These are phyloP conservation scores for Lachancea nothofagi DNA, from an alignment of 805 yeast species.

Conservation along the genomic window DNA sequence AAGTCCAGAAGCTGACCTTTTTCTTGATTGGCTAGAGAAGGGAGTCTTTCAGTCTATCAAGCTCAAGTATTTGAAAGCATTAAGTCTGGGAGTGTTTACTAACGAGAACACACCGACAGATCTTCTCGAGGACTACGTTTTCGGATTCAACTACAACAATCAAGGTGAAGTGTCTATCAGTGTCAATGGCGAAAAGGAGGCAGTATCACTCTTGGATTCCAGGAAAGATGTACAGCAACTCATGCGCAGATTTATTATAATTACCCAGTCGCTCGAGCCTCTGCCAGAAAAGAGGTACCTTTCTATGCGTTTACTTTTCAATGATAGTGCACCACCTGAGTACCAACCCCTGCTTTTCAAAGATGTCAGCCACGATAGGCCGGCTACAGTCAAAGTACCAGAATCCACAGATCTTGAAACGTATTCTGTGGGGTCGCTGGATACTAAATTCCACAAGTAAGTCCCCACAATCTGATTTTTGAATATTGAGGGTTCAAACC, in stretches of 20 bases:
- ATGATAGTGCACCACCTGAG: slow-evolving; percentile 40
- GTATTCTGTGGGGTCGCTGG: slow-evolving; percentile 29
- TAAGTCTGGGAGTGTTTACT: slow-evolving; percentile 42
- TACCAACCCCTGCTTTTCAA: slow-evolving; percentile 47
- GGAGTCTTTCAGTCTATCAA: slow-evolving; percentile 45
- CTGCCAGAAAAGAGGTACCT: slow-evolving; percentile 44
- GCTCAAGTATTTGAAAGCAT: slow-evolving; percentile 38
- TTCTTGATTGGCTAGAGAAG: slow-evolving; percentile 49
- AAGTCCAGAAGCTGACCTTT: slow-evolving; percentile 42
- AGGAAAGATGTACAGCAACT: slow-evolving; percentile 44
- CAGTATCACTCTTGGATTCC: slow-evolving; percentile 33
- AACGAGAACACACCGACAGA: slow-evolving; percentile 40
- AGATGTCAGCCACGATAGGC: slow-evolving; percentile 37
- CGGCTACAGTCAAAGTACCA: slow-evolving; percentile 34
- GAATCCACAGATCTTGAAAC: slow-evolving; percentile 16
- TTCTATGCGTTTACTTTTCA: slow-evolving; percentile 45
- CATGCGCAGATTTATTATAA: slow-evolving; percentile 46
- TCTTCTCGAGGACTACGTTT: slow-evolving; percentile 47
- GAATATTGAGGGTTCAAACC: too few relatives aligned
- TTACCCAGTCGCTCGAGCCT: slow-evolving; percentile 50
- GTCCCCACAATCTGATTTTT: not conserved
- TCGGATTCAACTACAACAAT: slow-evolving; percentile 40
- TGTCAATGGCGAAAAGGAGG: slow-evolving; percentile 16
- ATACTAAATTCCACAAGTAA: slow-evolving; percentile 31
- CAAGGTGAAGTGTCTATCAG: slow-evolving; percentile 27